Conservation (phyloP, 192 early-diverging fungal genomes). For the Entomortierella parvispora region DNA sequence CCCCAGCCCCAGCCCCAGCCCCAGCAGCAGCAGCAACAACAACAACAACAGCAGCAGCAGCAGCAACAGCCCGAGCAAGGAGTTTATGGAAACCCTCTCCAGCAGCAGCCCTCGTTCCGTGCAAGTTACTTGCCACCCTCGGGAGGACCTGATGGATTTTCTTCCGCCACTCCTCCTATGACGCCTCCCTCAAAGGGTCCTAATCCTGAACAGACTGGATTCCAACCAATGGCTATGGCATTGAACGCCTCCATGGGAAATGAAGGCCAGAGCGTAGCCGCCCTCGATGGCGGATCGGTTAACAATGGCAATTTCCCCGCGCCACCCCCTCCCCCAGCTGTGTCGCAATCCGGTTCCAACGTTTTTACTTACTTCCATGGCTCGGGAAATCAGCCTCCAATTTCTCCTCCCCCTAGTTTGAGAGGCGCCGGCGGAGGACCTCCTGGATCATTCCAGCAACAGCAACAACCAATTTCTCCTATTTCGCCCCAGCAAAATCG, state of each 20-base stretch:
- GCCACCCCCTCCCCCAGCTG: slow-evolving; percentile 21
- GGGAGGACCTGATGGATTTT: neutral
- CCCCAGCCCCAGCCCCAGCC: neutral
- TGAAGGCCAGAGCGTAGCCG: neutral
- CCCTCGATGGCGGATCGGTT: neutral
- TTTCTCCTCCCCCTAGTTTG: slow-evolving; percentile 41
- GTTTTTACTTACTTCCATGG: slow-evolving; percentile 41
- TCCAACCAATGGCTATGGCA: slow-evolving; percentile 21
- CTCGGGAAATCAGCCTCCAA: slow-evolving; percentile 41
- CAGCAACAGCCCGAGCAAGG: slow-evolving; percentile 9
- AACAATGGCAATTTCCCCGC: slow-evolving; percentile 17
- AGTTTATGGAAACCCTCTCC: slow-evolving; percentile 4
- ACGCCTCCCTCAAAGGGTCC: neutral
- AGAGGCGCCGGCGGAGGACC: slow-evolving; percentile 3
- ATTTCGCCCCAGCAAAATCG: slow-evolving; percentile 19
- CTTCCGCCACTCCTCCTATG: neutral
- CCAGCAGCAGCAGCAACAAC: neutral
- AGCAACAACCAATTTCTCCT: slow-evolving; percentile 15
- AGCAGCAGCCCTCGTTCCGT: slow-evolving; percentile 33
- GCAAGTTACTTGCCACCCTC: slow-evolving; percentile 31
- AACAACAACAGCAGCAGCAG: neutral
- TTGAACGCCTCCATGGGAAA: neutral
- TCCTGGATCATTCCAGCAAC: slow-evolving; percentile 5
- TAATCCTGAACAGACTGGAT: neutral
- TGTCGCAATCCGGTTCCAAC: slow-evolving; percentile 1